Conservation (phyloP, 768 basidiomycete genomes). For the Leccinum rimulosum region DNA sequence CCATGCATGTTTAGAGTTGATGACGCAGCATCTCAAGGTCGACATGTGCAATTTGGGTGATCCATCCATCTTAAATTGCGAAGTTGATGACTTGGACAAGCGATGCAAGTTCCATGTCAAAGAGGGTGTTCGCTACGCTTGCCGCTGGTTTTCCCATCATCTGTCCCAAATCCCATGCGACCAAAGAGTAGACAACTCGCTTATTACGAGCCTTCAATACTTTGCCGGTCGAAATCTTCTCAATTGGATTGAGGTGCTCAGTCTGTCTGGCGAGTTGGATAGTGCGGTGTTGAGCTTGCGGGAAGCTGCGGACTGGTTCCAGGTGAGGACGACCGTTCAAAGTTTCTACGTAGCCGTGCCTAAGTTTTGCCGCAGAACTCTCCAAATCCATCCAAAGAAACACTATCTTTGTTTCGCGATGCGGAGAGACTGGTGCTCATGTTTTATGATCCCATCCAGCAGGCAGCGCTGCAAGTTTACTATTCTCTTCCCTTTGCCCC, state of each 20-base stretch:
- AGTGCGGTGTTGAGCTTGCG: conserved; percentile 15
- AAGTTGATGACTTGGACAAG: conserved; percentile 13
- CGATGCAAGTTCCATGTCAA: conserved; percentile 12
- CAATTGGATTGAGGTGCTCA: conserved; percentile 22
- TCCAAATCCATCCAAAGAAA: conserved; percentile 7
- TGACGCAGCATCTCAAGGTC: conserved; percentile 12
- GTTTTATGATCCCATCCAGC: conserved; percentile 19
- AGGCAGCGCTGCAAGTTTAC: conserved; percentile 19
- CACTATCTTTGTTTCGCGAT: conserved; percentile 11
- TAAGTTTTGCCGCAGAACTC: conserved; percentile 8
- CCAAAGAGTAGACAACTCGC: not conserved
- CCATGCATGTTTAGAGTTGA: conserved; percentile 14
- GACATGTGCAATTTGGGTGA: conserved; percentile 17
- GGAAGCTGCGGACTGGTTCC: conserved; percentile 11
- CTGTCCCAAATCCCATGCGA: conserved; percentile 12
- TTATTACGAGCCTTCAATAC: conserved; percentile 8
- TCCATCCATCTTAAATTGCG: conserved; percentile 11
- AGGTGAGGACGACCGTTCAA: conserved; percentile 1
- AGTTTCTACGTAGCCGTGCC: not conserved
- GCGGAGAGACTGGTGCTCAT: conserved; percentile 19
- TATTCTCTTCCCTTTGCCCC: conserved; percentile 12
- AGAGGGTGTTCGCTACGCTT: conserved; percentile 19
- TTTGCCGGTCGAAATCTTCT: conserved; percentile 11
- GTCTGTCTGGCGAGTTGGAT: conserved; percentile 16
- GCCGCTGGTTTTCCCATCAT: conserved; percentile 21